phyloP scores from a whole-genome alignment of 2,329 filamentous ascomycete genomes.

The Apiospora saccharicola region DNA sequence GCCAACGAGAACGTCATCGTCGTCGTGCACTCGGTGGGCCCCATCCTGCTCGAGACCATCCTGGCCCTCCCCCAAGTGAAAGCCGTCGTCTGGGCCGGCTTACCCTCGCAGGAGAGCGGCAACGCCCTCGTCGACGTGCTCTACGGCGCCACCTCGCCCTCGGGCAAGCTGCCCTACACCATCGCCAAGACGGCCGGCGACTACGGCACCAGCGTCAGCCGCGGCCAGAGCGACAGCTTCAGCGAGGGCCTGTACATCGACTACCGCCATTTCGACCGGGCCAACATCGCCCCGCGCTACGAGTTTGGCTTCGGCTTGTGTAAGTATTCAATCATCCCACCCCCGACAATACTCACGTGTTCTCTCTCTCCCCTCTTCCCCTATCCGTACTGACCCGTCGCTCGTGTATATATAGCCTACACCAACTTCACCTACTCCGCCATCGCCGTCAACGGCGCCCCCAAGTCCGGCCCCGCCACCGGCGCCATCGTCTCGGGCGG shows the following conservation, averaged over 20 bases:
- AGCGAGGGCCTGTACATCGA: constrained; percentile 62
- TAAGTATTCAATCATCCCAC: background rate
- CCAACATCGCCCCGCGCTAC: constrained; percentile 58
- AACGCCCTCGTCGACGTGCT: constrained; percentile 67
- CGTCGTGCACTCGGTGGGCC: constrained; percentile 70
- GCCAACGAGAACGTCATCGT: constrained; percentile 74
- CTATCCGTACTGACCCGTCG: background rate
- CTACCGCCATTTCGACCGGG: constrained; percentile 61
- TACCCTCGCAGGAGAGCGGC: constrained; percentile 68
- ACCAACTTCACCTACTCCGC: constrained; percentile 44
- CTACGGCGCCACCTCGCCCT: constrained; percentile 66
- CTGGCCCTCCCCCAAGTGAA: constrained; percentile 65
- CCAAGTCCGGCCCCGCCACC: constrained; percentile 52
- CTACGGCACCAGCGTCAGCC: constrained; percentile 52
- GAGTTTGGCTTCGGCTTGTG: constrained; percentile 64
- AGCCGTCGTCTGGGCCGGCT: constrained; percentile 66
- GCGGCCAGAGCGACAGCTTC: constrained; percentile 28
- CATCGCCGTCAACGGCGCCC: constrained; percentile 28
- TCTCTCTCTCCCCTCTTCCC: background rate
- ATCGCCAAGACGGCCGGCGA: constrained; percentile 57
- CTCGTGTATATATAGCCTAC: constrained; percentile 42
- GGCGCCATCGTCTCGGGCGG: constrained; percentile 59
- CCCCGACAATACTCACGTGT: background rate
- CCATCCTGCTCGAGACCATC: constrained; percentile 65
- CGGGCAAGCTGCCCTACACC: constrained; percentile 65